Base-by-base conservation (phyloP, 2,329 filamentous ascomycete genomes). In the Alternaria triticimaculans region DNA sequence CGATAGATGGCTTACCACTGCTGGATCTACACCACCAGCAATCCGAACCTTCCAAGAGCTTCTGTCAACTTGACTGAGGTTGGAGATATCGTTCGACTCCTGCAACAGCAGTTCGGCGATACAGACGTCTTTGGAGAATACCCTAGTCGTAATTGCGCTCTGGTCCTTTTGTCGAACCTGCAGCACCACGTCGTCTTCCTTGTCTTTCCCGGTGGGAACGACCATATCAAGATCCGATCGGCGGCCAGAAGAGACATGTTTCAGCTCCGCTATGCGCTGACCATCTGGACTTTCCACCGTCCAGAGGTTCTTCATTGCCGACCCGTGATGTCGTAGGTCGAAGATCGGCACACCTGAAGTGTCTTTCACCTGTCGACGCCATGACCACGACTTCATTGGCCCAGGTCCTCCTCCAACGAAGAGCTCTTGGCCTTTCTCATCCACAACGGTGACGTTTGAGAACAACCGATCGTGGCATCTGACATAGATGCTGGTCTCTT, bases 11-110 rank as follows among this genome's bases (percentile, higher is more conserved):
- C 23, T 49, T 49, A 49, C 21, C 15, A 49, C 21, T 20, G 46
- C 46, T 21, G 46, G 46, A 26, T 49, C 46, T 3, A 49, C 8
- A 49, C 21, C 46, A 26, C 21, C 46, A 26, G 46, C 46, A 33
- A 56, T 56, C 12, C 54, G 33, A 25, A 45, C 54, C 43, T 28
- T 46, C 54, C 54, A 56, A 46, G 54, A 44, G 43, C 54, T 56
- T 21, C 54, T 41, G 18, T 56, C 54, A 15, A 56, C 21, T 26
- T 25, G 20, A 18, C 37, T 56, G 20, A 45, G 37, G 18, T 56
- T 41, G 18, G 54, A 26, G 18, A 56, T 56, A 15, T 56, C 54
- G 37, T 56, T 56, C 6, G 54, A 56, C 54, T 56, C 54, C 5
- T 45, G 54, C 15, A 56, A 18, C 37, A 28, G 54, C 37, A 56